Evolutionary conservation across 352 stramenopile genomes (phyloP).

Genomic region (Nothophytophthora sp.): DNA sequence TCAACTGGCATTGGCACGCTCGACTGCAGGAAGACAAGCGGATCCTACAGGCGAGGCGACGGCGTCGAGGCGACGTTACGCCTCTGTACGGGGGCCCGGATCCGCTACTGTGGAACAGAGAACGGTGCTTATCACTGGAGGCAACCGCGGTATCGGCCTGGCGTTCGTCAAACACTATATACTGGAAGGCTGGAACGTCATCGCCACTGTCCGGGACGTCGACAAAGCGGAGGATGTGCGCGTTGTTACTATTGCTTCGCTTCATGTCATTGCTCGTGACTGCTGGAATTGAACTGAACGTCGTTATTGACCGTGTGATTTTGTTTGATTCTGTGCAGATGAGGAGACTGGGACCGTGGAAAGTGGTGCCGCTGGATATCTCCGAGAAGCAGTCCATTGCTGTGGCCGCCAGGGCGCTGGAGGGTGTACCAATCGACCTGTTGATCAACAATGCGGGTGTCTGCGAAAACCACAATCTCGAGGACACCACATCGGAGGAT

Average conservation of each 20-base stretch:
- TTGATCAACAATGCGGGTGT: constrained; percentile 80
- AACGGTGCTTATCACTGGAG: constrained; percentile 54
- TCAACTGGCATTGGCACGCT: too few species aligned
- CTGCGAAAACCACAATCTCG: constrained; percentile 29
- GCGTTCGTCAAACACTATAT: constrained; percentile 41
- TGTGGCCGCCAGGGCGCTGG: constrained; percentile 27
- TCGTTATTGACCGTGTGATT: not conserved
- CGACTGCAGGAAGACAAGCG: constrained; percentile 13
- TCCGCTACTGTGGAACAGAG: constrained; percentile 17
- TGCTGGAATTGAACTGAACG: not conserved
- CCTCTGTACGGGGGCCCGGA: too few species aligned
- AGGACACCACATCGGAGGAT: constrained; percentile 43
- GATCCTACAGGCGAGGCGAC: not conserved
- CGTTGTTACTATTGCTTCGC: not conserved
- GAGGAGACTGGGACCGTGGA: constrained; percentile 32
- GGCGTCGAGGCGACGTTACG: not conserved
- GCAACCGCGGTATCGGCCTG: constrained; percentile 34
- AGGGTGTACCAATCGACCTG: constrained; percentile 54
- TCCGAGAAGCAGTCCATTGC: constrained; percentile 52
- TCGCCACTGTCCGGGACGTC: constrained; percentile 25
- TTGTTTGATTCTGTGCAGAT: constrained; percentile 15
- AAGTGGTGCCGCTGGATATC: constrained; percentile 51
- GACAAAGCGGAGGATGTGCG: constrained; percentile 4
- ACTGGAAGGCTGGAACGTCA: constrained; percentile 39
- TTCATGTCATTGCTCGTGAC: not conserved